Evolutionary conservation across 2,329 filamentous ascomycete genomes (phyloP), one percentile per base, ranked within the genome.

Genomic region (Aspergillus candidus): DNA sequence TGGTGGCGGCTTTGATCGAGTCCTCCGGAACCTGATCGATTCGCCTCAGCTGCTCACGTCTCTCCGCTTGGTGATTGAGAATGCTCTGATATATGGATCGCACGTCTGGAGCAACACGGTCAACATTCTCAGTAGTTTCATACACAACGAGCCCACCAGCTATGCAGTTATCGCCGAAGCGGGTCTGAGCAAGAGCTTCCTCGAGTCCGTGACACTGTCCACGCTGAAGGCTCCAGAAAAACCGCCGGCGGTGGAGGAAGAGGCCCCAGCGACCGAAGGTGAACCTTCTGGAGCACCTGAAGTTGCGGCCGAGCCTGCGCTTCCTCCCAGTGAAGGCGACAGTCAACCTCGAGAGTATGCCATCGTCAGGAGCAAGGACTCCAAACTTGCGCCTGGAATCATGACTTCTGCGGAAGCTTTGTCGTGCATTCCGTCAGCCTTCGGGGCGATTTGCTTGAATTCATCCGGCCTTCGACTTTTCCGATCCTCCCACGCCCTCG

Each of bases 101-200:
- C 84, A 93, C 47, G 88, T 97, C 4, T 99, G 93, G 93, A 95
- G 89, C 38, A 90, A 90, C 62, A 86, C 89, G 6, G 88, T 95
- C 49, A 90, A 84, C 43, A 91, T 96, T 44, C 73, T 98, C 40
- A 93, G 88, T 60, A 91, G 88, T 56, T 98, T 98, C 66, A 94
- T 99, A 57, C 94, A 99, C 68, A 96, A 97, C 61, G 93, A 98
- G 59, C 93, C 93, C 0, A 98, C 93, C 1, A 98, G 93, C 65
- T 98, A 95, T 63, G 85, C 88, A 22, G 88, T 95, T 17, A 93
- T 99, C 52, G 88, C 88, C 11, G 93, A 99, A 68, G 91, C 93
- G 40, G 89, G 89, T 15, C 77, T 98, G 55, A 90, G 93, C 58
- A 85, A 85, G 61, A 87, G 83, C 40, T 85, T 96, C 46, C 75